Evolutionary conservation across 495 filamentous ascomycete species (phyloP).

Genomic region (Paragyromitra xinjiangensis): DNA sequence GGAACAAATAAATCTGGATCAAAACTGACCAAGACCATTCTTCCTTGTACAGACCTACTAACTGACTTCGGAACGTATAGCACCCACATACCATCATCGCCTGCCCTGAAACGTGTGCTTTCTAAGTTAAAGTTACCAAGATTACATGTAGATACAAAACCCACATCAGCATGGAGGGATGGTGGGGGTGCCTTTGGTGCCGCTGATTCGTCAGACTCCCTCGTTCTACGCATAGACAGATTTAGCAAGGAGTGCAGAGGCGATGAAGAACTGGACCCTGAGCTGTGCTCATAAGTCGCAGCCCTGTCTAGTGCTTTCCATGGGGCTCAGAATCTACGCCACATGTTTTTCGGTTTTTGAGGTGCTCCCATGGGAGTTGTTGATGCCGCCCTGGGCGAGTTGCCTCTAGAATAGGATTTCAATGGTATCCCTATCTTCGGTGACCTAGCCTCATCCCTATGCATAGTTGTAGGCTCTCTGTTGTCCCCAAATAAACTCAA

Average conservation of each 20-base stretch:
- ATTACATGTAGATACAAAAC: neutral
- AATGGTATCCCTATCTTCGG: neutral
- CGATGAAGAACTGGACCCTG: neutral
- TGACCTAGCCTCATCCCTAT: neutral
- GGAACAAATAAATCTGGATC: constrained; percentile 12
- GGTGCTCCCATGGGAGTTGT: neutral
- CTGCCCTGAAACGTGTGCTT: neutral
- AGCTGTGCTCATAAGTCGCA: too few species aligned
- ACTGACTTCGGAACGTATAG: neutral
- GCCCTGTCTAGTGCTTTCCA: neutral
- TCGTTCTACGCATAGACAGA: neutral
- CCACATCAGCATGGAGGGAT: neutral
- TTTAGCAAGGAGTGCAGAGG: neutral
- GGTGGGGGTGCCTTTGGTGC: neutral
- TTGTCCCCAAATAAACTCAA: constrained; percentile 15
- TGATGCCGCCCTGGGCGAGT: neutral
- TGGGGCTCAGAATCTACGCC: neutral
- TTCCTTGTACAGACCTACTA: neutral
- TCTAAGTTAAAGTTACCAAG: neutral
- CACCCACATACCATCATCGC: constrained; percentile 17
- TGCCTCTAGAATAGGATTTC: neutral
- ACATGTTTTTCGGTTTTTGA: neutral
- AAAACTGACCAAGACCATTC: constrained; percentile 6
- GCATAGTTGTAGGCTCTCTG: constrained; percentile 3
- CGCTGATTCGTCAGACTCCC: neutral